Percentiles rank a stretch among this genome's conserved stretches.
phyloP scores from a whole-genome alignment of 2,329 filamentous ascomycete species.

The Macroventuria anomochaeta region DNA sequence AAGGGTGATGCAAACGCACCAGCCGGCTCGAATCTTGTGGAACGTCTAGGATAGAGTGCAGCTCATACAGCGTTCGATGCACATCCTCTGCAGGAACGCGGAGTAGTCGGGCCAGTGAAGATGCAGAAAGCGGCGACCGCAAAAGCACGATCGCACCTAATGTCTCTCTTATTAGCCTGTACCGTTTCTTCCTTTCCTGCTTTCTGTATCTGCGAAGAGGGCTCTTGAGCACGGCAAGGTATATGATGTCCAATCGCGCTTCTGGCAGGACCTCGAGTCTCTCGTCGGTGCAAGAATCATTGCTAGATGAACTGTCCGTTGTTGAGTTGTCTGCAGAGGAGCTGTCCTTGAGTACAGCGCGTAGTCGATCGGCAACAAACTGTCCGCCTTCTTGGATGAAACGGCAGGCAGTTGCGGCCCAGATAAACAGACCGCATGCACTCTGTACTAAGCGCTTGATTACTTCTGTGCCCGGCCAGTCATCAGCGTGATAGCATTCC shows the following conservation, averaged over 20 bases:
- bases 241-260: background rate
- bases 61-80: no score
- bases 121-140: background rate
- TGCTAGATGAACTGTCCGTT: no score
- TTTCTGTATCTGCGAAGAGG: background rate
- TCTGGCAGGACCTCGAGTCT: background rate
- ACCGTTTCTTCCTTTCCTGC: background rate
- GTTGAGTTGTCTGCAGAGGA: no score
- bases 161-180: background rate
- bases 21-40: background rate
- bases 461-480: slow-evolving; percentile 25
- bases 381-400: slow-evolving; percentile 20
- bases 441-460: slow-evolving; percentile 33
- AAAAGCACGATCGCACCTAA: background rate
- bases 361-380: background rate
- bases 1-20: background rate
- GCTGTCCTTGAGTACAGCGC: background rate
- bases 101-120: background rate
- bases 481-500: background rate
- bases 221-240: background rate
- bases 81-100: no score
- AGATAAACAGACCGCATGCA: slow-evolving; percentile 39
- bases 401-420: slow-evolving; percentile 48
- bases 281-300: background rate
- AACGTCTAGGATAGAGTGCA: no score